Base-by-base conservation (phyloP, 306 rosid species). In the Acacia crassicarpa region DNA sequence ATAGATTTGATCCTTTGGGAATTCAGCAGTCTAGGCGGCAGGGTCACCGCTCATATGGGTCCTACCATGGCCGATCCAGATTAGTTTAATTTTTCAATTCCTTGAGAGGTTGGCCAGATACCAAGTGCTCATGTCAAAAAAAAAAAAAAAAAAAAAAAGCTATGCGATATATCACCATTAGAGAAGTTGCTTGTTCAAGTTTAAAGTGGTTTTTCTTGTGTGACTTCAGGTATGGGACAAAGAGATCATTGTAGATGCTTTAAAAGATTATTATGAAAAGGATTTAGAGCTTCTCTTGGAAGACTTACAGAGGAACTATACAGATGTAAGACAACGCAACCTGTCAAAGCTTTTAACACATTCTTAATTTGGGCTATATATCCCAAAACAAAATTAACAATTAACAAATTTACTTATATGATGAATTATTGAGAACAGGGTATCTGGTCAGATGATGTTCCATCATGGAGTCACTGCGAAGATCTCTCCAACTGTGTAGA, bases 201-300 rank as follows among this genome's bases (percentile, higher is more conserved):
- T n/a, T 3, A 4, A 8, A 16, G 27, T 40, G 66, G 30, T 27
- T 40, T 56, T 33, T 65, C 46, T 46, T 80, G 54, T 74, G 3
- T 41, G 25, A 54, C 30, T 20, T 77, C 77, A 93, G 99, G 98
- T 95, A 7, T 95, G 99, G 97, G 99, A 95, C 84, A 89, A 90
- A 82, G 99, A 95, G 81, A 92, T 95, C 51, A 51, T 95, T 84
- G 88, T 85, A 19, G 82, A 87, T 16, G 90, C 94, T 78, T 80
- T 95, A 30, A 30, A 69, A 41, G 96, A 91, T 68, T 93, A 92
- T 58, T 95, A 95, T 81, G 89, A 93, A 56, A 93, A 92, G 82
- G 93, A 95, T 86, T 43, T 81, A 77, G 87, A 74, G 45, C 91
- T 91, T 74, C 98, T 93, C 81, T 81, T 86, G 67, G 70, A 92